Percentiles rank a stretch among this genome's conserved stretches.
Conservation (phyloP, 345 rosid species). For the Ceriops decandra region DNA sequence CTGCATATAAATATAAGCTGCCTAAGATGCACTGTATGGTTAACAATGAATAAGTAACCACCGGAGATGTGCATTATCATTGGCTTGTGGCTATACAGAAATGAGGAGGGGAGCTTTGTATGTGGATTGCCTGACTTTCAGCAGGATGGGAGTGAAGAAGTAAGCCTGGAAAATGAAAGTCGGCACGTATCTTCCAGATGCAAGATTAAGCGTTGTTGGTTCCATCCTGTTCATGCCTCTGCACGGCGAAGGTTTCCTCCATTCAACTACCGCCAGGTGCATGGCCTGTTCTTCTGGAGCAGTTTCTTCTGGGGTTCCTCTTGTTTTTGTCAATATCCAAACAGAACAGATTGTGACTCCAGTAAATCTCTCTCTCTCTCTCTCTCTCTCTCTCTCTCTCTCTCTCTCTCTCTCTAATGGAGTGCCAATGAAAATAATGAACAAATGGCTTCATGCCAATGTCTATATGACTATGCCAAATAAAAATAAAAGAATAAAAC, state of each 20-base stretch:
- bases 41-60: too few species aligned
- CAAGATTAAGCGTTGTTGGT: conserved; percentile 27
- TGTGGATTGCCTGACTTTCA: conserved; percentile 21
- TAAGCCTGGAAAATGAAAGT: conserved; percentile 42
- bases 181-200: conserved; percentile 30
- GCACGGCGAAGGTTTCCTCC: conserved; percentile 16
- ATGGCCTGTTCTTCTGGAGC: conserved; percentile 54
- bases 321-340: conserved; percentile 52
- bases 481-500: too few species aligned
- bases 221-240: conserved; percentile 39
- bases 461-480: too few species aligned
- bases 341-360: conserved; percentile 32
- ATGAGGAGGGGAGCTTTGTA: conserved; percentile 41
- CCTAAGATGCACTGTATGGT: too few species aligned
- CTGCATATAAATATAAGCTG: too few species aligned
- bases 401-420: background rate
- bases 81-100: conserved; percentile 21
- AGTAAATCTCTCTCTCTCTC: conserved; percentile 17
- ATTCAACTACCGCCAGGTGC: conserved; percentile 34
- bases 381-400: background rate
- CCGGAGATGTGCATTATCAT: too few species aligned
- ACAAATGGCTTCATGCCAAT: too few species aligned
- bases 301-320: conserved; percentile 47
- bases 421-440: too few species aligned
- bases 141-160: conserved; percentile 26